Evolutionary conservation across 257 asterid genomes (phyloP).

Genomic region (Coffea canephora): DNA sequence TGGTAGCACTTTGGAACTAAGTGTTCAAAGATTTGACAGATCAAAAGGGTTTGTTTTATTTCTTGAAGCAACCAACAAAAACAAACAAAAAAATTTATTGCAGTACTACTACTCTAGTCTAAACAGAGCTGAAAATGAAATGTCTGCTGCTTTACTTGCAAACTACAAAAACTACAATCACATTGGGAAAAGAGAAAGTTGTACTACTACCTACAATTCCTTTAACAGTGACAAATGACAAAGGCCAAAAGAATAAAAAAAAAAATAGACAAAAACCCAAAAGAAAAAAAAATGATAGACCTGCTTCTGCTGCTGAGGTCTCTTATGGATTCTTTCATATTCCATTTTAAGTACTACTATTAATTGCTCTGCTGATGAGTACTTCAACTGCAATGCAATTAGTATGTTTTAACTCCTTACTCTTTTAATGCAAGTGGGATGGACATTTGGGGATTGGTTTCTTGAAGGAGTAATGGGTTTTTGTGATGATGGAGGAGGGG

Average conservation of each 20-base stretch:
- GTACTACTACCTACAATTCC: background rate
- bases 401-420: background rate
- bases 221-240: background rate
- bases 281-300: background rate
- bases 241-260: background rate
- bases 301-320: constrained; percentile 13
- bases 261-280: background rate
- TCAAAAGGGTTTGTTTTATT: constrained; percentile 7
- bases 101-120: background rate
- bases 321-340: constrained; percentile 28
- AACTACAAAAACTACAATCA: background rate
- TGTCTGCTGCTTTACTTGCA: constrained; percentile 6
- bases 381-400: background rate
- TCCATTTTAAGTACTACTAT: constrained; percentile 6
- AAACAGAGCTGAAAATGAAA: constrained; percentile 11
- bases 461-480: background rate
- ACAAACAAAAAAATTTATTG: background rate
- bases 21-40: constrained; percentile 9
- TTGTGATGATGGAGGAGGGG: no score
- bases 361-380: background rate
- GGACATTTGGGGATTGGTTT: background rate
- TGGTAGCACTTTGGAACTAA: background rate
- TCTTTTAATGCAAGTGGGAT: background rate
- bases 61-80: background rate
- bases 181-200: constrained; percentile 17